Evolutionary conservation across 1,284 basidiomycete species (phyloP).

Genomic region (Anthracocystis panici-leucophaei): DNA sequence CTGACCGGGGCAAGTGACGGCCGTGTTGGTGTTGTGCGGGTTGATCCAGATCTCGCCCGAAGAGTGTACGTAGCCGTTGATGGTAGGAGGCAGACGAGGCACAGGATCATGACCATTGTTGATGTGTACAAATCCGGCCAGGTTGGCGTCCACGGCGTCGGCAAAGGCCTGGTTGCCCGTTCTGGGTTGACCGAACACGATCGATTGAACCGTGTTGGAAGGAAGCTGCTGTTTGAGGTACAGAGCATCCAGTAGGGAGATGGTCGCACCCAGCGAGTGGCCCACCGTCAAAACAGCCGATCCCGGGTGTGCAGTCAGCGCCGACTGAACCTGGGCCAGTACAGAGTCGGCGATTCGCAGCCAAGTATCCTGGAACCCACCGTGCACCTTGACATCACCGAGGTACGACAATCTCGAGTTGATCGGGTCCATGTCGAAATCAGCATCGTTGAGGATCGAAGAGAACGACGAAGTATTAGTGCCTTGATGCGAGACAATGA

Average conservation of each 20-base stretch:
- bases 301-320: slow-evolving; percentile 39
- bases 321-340: slow-evolving; percentile 48
- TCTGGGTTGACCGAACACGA: slow-evolving; percentile 59
- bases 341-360: slow-evolving; percentile 46
- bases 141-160: slow-evolving; percentile 49
- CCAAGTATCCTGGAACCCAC: slow-evolving; percentile 64
- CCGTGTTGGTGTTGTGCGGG: slow-evolving; percentile 49
- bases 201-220: slow-evolving; percentile 30
- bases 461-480: slow-evolving; percentile 53
- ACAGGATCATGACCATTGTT: slow-evolving; percentile 57
- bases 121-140: slow-evolving; percentile 55
- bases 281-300: slow-evolving; percentile 50
- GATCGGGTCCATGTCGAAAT: slow-evolving; percentile 32
- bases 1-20: slow-evolving; percentile 59
- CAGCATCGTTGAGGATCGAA: slow-evolving; percentile 52
- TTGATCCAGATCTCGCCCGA: slow-evolving; percentile 61
- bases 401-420: slow-evolving; percentile 48
- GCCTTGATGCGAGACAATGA: slow-evolving; percentile 59
- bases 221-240: slow-evolving; percentile 49
- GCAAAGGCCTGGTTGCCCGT: slow-evolving; percentile 56
- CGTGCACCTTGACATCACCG: slow-evolving; percentile 43
- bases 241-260: slow-evolving; percentile 52
- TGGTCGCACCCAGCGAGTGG: slow-evolving; percentile 63
- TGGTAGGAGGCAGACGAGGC: slow-evolving; percentile 47
- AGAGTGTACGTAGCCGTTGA: slow-evolving; percentile 51